Evolutionary conservation across 2,329 filamentous ascomycete species (phyloP).

Genomic region (Paecilomyces sp.): DNA sequence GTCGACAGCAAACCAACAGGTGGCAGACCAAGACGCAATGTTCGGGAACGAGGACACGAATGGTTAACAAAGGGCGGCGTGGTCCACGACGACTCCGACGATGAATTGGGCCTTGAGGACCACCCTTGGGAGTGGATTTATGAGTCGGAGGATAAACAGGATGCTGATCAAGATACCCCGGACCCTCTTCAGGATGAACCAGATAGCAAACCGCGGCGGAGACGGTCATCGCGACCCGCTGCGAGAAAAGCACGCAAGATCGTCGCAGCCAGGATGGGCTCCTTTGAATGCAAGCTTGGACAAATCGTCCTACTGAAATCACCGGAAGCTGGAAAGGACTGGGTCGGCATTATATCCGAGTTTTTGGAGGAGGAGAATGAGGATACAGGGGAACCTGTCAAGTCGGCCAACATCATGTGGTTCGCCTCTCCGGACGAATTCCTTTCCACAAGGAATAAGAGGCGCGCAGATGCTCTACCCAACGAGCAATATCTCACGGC

Average conservation of each 20-base stretch:
- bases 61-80: slow-evolving; percentile 56
- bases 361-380: slow-evolving; percentile 70
- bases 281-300: slow-evolving; percentile 71
- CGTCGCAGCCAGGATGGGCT: slow-evolving; percentile 73
- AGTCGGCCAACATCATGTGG: slow-evolving; percentile 88
- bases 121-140: slow-evolving; percentile 77
- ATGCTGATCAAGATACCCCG: slow-evolving; percentile 10
- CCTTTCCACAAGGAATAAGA: slow-evolving; percentile 75
- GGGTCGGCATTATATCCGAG: slow-evolving; percentile 82
- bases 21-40: slow-evolving; percentile 11
- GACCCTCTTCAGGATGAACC: slow-evolving; percentile 9
- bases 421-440: slow-evolving; percentile 81
- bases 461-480: slow-evolving; percentile 69
- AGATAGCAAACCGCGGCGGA: slow-evolving; percentile 16
- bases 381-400: slow-evolving; percentile 48
- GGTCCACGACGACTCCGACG: slow-evolving; percentile 73
- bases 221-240: slow-evolving; percentile 21
- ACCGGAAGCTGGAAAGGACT: slow-evolving; percentile 77
- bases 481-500: slow-evolving; percentile 91
- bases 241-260: slow-evolving; percentile 45
- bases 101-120: slow-evolving; percentile 71
- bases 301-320: slow-evolving; percentile 84
- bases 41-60: slow-evolving; percentile 34
- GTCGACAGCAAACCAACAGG: background rate
- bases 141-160: slow-evolving; percentile 23